Percentiles rank a stretch among this genome's conserved stretches.
phyloP scores from a whole-genome alignment of 2,329 filamentous ascomycete species.

The Hypoxylon sp. region DNA sequence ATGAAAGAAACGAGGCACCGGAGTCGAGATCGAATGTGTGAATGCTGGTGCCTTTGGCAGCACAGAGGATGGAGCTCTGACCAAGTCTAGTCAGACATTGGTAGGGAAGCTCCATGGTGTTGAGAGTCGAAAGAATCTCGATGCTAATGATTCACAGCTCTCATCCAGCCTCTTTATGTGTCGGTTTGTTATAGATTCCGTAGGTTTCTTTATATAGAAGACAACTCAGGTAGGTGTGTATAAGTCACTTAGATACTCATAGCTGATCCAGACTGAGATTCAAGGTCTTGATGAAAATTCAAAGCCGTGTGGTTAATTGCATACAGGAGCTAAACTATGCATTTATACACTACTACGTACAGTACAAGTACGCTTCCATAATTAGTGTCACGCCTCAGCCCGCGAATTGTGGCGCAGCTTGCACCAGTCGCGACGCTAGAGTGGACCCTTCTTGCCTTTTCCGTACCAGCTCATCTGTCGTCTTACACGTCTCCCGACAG shows the following conservation, averaged over 20 bases:
- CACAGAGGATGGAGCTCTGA: conserved; percentile 71
- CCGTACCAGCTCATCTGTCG: conserved; percentile 31
- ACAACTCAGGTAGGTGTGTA: neutral
- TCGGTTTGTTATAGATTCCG: neutral
- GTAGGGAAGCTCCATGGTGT: conserved; percentile 65
- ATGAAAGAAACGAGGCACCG: conserved; percentile 43
- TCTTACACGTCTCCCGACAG: conserved; percentile 40
- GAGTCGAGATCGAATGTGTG: conserved; percentile 72
- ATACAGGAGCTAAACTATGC: neutral
- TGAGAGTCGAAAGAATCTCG: conserved; percentile 1
- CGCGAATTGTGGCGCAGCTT: conserved; percentile 47
- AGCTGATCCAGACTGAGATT: conserved; percentile 13
- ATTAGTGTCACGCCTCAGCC: conserved; percentile 26
- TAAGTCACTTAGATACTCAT: neutral
- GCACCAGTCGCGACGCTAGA: conserved; percentile 25
- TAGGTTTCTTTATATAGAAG: neutral
- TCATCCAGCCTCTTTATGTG: neutral
- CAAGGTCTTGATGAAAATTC: conserved; percentile 34
- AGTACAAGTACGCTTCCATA: neutral
- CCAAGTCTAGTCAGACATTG: conserved; percentile 72
- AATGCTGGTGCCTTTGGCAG: conserved; percentile 80
- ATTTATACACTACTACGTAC: neutral
- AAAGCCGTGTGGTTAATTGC: too few species aligned
- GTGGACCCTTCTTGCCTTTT: conserved; percentile 27
- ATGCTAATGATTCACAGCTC: neutral